A percentile compares a stretch with the other conserved stretches of the same genome.
These are phyloP conservation scores for Macadamia tetraphylla DNA, from an alignment of 164 flowering plant species.

Conservation along the genomic window DNA sequence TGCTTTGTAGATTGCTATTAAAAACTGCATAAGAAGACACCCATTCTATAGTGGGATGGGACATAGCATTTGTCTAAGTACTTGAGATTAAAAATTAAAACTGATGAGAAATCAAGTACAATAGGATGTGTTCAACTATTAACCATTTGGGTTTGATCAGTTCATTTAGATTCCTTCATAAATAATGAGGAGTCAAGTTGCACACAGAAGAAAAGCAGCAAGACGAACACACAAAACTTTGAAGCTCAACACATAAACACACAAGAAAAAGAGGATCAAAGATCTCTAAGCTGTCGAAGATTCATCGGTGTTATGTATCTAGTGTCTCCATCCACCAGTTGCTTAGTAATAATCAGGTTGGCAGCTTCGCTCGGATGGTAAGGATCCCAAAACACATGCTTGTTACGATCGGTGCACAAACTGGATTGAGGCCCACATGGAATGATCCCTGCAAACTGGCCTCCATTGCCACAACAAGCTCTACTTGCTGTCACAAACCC, in stretches of 20 bases:
- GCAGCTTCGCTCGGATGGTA: conserved; percentile 98
- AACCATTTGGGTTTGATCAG: too few relatives aligned
- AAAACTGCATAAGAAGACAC: too few relatives aligned
- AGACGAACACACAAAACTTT: not conserved
- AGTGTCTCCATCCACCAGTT: conserved; percentile 59
- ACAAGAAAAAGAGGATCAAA: conserved; percentile 9
- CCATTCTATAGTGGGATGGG: too few relatives aligned
- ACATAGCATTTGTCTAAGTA: too few relatives aligned
- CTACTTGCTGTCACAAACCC: conserved; percentile 63
- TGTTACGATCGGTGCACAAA: conserved; percentile 58
- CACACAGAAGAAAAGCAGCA: not conserved
- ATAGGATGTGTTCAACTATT: too few relatives aligned
- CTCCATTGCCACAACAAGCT: conserved; percentile 95
- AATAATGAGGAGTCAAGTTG: too few relatives aligned
- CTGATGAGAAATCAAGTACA: too few relatives aligned
- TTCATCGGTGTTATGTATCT: conserved; percentile 67
- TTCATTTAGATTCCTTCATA: too few relatives aligned
- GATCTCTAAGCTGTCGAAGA: conserved; percentile 67
- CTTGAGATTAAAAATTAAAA: too few relatives aligned
- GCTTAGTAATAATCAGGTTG: conserved; percentile 71
- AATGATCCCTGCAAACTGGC: conserved; percentile 75
- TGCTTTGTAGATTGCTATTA: too few relatives aligned
- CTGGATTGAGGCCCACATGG: conserved; percentile 86
- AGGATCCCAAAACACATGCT: conserved; percentile 93
- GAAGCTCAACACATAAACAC: not conserved